phyloP scores from a whole-genome alignment of 2,329 filamentous ascomycete species.

The Ceratocystis diversiconidia region DNA sequence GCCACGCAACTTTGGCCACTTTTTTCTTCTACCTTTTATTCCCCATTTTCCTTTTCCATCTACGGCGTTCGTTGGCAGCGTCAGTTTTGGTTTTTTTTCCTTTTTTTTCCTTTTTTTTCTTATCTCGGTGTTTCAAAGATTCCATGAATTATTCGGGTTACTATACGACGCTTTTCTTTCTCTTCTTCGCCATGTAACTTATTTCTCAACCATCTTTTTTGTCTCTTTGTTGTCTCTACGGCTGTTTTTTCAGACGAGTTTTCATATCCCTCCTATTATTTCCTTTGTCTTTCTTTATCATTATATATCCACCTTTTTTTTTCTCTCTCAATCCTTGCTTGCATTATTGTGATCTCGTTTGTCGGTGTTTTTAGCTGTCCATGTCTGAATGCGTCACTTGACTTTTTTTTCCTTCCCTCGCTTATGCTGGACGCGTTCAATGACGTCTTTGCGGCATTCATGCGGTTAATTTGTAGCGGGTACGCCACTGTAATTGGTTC shows the following conservation, averaged over 20 bases:
- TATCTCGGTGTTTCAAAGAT: constrained; percentile 7
- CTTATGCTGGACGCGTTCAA: background rate
- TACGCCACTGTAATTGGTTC: background rate
- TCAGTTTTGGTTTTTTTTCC: background rate
- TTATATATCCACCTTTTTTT: background rate
- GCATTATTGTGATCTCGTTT: background rate
- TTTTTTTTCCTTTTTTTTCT: background rate
- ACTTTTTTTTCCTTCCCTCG: background rate
- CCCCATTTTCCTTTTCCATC: background rate
- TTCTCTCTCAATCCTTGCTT: background rate
- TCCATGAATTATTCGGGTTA: background rate
- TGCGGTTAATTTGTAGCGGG: background rate
- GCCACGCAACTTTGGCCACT: background rate
- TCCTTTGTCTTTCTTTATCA: background rate
- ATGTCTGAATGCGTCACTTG: constrained; percentile 2
- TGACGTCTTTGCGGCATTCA: background rate
- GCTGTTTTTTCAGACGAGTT: background rate
- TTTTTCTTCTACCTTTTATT: background rate
- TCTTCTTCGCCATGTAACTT: background rate
- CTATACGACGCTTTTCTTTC: constrained; percentile 1
- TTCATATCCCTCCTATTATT: background rate
- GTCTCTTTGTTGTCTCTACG: background rate
- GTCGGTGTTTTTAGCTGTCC: background rate
- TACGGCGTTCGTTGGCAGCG: background rate
- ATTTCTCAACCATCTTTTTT: constrained; percentile 1